Conservation (phyloP, 1,284 basidiomycete genomes). For the Apiotrichum mycotoxinovorans region DNA sequence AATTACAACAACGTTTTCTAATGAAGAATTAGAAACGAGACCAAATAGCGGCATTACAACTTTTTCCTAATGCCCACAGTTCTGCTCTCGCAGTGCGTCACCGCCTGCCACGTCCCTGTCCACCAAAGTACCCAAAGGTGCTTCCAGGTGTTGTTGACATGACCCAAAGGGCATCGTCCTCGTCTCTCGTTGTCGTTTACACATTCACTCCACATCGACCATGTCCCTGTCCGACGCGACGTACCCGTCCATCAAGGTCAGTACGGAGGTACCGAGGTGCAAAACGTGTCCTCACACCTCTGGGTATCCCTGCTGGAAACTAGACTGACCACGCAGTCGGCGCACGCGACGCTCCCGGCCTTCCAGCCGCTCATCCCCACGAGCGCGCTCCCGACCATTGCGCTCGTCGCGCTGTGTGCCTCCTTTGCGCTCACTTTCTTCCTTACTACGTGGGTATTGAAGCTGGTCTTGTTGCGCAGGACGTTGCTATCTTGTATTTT, state of each 20-base stretch:
- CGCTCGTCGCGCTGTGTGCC: constrained; percentile 64
- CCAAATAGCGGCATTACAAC: not conserved
- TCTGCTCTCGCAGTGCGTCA: not conserved
- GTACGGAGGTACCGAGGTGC: not conserved
- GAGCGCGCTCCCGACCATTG: constrained; percentile 65
- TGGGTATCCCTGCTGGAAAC: not conserved
- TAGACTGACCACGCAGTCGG: constrained; percentile 48
- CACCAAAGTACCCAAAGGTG: not conserved
- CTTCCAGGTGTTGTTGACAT: too few species aligned
- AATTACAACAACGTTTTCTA: too few species aligned
- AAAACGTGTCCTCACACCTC: not conserved
- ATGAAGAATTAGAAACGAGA: too few species aligned
- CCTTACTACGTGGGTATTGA: constrained; percentile 69
- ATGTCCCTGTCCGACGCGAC: constrained; percentile 4
- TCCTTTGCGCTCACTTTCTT: constrained; percentile 81
- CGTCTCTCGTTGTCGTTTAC: not conserved
- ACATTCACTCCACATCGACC: not conserved
- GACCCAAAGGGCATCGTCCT: not conserved
- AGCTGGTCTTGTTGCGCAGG: too few species aligned
- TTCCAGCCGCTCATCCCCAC: constrained; percentile 68
- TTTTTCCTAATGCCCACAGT: not conserved
- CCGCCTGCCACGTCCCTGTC: too few species aligned
- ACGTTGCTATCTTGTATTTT: too few species aligned
- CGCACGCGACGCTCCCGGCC: constrained; percentile 57
- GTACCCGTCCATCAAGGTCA: constrained; percentile 18